Evolutionary conservation across 371 early-diverging fungal species (phyloP).

Genomic region (Mucor lusitanicus): DNA sequence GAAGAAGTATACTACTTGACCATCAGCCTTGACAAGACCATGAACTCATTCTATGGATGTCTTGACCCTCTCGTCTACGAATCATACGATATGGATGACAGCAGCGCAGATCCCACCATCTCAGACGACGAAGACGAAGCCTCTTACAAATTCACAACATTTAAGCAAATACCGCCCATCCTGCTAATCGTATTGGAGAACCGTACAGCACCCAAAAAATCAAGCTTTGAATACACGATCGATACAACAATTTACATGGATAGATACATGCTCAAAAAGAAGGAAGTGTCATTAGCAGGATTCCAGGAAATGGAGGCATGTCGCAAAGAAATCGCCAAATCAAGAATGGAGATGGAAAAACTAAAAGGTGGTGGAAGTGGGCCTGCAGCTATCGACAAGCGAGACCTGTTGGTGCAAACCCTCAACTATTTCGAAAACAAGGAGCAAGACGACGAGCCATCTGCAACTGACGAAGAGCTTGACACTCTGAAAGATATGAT

Average conservation of each 20-base stretch:
- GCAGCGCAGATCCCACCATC: background rate
- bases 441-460: background rate
- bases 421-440: constrained; percentile 23
- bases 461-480: background rate
- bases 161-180: constrained; percentile 40
- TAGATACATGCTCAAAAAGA: constrained; percentile 39
- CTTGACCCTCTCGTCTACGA: constrained; percentile 46
- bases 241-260: constrained; percentile 47
- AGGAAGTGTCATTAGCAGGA: constrained; percentile 19
- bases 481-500: background rate
- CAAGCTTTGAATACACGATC: constrained; percentile 12
- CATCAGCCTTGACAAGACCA: constrained; percentile 19
- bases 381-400: constrained; percentile 12
- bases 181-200: constrained; percentile 36
- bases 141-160: constrained; percentile 33
- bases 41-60: constrained; percentile 37
- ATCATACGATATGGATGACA: constrained; percentile 8
- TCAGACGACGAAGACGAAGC: background rate
- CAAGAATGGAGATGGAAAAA: constrained; percentile 11
- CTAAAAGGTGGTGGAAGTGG: constrained; percentile 2
- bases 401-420: constrained; percentile 18
- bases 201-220: background rate
- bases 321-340: constrained; percentile 19
- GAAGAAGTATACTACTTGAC: constrained; percentile 31
- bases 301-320: constrained; percentile 31